These are phyloP conservation scores for Raffaelea albimanens DNA, from an alignment of 2,329 filamentous ascomycete species.

Conservation along the genomic window DNA sequence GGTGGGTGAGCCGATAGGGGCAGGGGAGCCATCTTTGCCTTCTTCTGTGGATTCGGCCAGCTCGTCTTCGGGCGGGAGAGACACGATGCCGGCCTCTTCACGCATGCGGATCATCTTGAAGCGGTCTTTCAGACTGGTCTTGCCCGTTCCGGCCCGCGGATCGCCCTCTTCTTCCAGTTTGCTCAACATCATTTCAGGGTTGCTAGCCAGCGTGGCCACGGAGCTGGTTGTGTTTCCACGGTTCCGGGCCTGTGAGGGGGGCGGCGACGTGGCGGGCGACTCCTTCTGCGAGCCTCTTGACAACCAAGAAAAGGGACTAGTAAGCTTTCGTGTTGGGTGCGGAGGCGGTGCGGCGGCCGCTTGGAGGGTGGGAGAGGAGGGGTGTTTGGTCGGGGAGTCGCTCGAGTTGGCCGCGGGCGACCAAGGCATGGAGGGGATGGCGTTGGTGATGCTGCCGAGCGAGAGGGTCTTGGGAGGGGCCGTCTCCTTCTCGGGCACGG, in stretches of 20 bases:
- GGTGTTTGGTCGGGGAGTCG: conserved; percentile 21
- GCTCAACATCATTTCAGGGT: conserved; percentile 69
- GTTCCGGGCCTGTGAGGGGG: conserved; percentile 37
- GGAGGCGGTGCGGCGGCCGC: conserved; percentile 24
- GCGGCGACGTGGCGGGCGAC: conserved; percentile 27
- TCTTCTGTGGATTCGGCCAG: conserved; percentile 18
- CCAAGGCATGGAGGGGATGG: conserved; percentile 65
- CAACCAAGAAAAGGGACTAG: conserved; percentile 80
- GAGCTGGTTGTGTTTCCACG: conserved; percentile 73
- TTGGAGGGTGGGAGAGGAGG: conserved; percentile 12
- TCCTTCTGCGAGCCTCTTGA: conserved; percentile 57
- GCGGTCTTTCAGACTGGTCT: conserved; percentile 64
- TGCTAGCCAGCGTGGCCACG: conserved; percentile 67
- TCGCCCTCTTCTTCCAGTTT: conserved; percentile 59
- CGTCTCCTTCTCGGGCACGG: conserved; percentile 4
- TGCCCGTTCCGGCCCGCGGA: conserved; percentile 31
- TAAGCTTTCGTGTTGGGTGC: conserved; percentile 56
- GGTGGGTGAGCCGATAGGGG: not conserved
- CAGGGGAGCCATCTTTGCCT: conserved; percentile 21
- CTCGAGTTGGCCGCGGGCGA: conserved; percentile 37
- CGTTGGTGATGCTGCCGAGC: conserved; percentile 61
- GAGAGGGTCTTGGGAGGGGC: conserved; percentile 44
- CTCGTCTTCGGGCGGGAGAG: conserved; percentile 22
- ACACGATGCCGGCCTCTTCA: conserved; percentile 55
- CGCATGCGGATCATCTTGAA: conserved; percentile 70